Evolutionary conservation across 2,329 filamentous ascomycete genomes (phyloP).

Genomic region (Fulvia fulva): DNA sequence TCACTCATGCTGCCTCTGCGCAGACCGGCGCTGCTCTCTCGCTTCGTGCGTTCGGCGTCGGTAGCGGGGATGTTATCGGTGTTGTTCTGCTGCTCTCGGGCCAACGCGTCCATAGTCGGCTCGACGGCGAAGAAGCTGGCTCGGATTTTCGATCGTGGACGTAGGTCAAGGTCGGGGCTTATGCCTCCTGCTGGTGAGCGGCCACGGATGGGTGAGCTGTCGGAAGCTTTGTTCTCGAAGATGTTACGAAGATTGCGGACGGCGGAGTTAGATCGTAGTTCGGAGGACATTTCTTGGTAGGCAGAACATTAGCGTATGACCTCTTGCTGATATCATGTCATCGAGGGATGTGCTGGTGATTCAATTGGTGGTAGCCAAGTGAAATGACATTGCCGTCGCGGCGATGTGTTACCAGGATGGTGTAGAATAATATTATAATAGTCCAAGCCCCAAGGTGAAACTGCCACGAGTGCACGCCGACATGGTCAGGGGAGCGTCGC

Average conservation of each 20-base stretch:
- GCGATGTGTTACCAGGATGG: conserved; percentile 2
- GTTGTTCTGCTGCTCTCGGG: conserved; percentile 5
- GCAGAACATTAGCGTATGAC: conserved; percentile 10
- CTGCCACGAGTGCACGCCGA: conserved; percentile 2
- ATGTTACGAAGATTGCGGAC: conserved; percentile 49
- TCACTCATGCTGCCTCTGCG: conserved; percentile 40
- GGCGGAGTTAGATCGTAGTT: conserved; percentile 37
- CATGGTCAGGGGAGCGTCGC: conserved; percentile 1
- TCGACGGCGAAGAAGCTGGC: conserved; percentile 49
- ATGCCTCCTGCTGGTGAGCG: conserved; percentile 39
- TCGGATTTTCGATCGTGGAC: conserved; percentile 43
- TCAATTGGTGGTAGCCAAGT: not conserved
- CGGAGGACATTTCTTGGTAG: conserved; percentile 43
- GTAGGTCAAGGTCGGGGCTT: conserved; percentile 8
- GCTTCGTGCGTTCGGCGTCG: conserved; percentile 15
- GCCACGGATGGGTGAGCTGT: conserved; percentile 34
- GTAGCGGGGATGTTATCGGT: conserved; percentile 8
- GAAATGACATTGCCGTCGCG: not conserved
- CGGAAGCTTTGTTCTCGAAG: conserved; percentile 44
- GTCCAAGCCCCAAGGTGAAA: not conserved
- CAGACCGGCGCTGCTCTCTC: conserved; percentile 22
- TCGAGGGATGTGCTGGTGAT: not conserved
- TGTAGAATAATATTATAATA: not conserved
- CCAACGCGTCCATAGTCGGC: conserved; percentile 21
- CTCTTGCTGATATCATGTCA: conserved; percentile 6